These are phyloP conservation scores for Solanum hybrid DNA, from an alignment of 305 asterid species.

Conservation along the genomic window DNA sequence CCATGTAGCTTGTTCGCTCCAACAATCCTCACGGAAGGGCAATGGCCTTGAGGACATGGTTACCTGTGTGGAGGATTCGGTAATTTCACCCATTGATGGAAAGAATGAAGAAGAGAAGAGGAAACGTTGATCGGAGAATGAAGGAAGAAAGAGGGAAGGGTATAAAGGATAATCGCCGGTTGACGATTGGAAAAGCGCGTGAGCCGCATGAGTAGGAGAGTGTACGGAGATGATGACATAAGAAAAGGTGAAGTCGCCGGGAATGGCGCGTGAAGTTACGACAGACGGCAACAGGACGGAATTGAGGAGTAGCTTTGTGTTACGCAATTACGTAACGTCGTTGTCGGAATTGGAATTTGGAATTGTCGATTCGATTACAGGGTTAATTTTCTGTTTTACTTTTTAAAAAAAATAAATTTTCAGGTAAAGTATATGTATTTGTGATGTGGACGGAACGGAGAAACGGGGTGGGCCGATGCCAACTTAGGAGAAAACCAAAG, in stretches of 20 bases:
- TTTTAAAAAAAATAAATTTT: background rate
- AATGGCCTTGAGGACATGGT: constrained; percentile 48
- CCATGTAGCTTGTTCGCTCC: constrained; percentile 84
- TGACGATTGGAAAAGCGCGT: constrained; percentile 16
- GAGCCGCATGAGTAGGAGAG: constrained; percentile 16
- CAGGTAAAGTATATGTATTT: background rate
- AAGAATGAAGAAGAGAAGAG: background rate
- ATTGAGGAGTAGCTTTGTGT: background rate
- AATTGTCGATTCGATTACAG: background rate
- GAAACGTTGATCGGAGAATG: background rate
- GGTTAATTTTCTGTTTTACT: background rate
- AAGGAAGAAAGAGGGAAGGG: background rate
- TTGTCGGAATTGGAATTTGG: background rate
- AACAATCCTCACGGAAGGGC: constrained; percentile 87
- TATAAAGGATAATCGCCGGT: constrained; percentile 9
- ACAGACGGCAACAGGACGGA: background rate
- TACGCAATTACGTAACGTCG: background rate
- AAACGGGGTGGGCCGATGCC: background rate
- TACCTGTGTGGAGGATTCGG: constrained; percentile 35
- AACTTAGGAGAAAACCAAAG: background rate
- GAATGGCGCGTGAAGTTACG: constrained; percentile 10
- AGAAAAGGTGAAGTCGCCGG: constrained; percentile 10
- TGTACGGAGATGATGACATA: constrained; percentile 17
- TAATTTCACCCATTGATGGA: constrained; percentile 50
- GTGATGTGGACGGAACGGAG: background rate